Evolutionary conservation across 2,329 filamentous ascomycete species (phyloP).

Genomic region (Alternaria arbusti): DNA sequence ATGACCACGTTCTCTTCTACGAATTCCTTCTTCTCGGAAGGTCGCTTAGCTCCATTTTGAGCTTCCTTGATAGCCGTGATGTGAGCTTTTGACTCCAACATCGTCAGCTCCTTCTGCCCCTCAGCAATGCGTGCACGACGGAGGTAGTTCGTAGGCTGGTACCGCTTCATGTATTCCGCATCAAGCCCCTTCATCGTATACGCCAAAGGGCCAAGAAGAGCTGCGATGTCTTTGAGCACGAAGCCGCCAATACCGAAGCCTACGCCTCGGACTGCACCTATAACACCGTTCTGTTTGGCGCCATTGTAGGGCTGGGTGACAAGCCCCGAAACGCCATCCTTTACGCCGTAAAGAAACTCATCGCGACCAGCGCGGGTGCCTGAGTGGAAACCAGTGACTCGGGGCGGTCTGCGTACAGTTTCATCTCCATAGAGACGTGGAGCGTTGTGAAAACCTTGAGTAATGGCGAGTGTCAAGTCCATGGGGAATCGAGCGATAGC

Average conservation of each 20-base stretch:
- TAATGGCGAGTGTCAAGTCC: conserved; percentile 66
- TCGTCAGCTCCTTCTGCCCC: conserved; percentile 50
- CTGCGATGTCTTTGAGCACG: conserved; percentile 69
- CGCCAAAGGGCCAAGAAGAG: conserved; percentile 65
- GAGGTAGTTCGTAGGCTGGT: conserved; percentile 61
- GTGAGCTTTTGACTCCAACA: conserved; percentile 21
- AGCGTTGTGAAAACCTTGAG: conserved; percentile 74
- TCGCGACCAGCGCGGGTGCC: conserved; percentile 65
- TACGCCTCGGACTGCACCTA: conserved; percentile 60
- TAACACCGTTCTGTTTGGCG: conserved; percentile 61
- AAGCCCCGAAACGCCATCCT: conserved; percentile 69
- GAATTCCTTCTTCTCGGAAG: conserved; percentile 36
- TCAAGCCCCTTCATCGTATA: conserved; percentile 70
- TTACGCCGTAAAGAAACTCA: conserved; percentile 69
- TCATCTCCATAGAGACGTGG: conserved; percentile 73
- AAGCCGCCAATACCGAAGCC: conserved; percentile 70
- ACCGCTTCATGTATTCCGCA: conserved; percentile 63
- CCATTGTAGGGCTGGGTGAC: conserved; percentile 65
- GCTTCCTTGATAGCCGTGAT: conserved; percentile 11
- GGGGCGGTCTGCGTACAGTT: conserved; percentile 68
- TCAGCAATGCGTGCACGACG: conserved; percentile 66
- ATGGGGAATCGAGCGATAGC: conserved; percentile 65
- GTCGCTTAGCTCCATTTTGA: conserved; percentile 5
- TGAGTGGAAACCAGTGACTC: conserved; percentile 70
- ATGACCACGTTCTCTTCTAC: conserved; percentile 32